Evolutionary conservation across 2,329 filamentous ascomycete species (phyloP).

Genomic region (Fonsecaea erecta): DNA sequence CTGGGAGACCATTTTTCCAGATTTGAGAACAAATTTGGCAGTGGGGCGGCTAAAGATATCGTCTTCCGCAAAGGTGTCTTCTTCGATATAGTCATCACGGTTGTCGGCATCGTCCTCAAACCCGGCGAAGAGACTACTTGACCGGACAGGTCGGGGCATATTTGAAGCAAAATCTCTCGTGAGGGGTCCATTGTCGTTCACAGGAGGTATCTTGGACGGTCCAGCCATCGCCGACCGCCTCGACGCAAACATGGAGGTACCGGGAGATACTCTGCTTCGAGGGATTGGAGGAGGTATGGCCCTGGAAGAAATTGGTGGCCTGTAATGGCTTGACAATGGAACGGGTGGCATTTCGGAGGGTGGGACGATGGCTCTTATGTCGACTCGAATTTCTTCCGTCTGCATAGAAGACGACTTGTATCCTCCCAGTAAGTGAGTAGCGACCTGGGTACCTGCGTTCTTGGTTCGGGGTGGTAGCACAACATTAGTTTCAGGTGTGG

Average conservation of each 20-base stretch:
- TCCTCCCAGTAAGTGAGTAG: slow-evolving; percentile 53
- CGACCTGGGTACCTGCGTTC: slow-evolving; percentile 81
- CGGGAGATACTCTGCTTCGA: slow-evolving; percentile 38
- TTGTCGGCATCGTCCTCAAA: slow-evolving; percentile 72
- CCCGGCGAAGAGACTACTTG: slow-evolving; percentile 84
- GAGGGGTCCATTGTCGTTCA: slow-evolving; percentile 76
- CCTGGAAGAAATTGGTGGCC: slow-evolving; percentile 42
- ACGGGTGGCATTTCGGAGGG: slow-evolving; percentile 81
- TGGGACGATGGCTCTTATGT: slow-evolving; percentile 74
- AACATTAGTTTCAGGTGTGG: slow-evolving; percentile 66
- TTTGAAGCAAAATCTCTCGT: slow-evolving; percentile 56
- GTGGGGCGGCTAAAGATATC: slow-evolving; percentile 52
- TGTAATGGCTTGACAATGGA: slow-evolving; percentile 62
- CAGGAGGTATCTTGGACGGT: slow-evolving; percentile 33
- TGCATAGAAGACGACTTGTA: slow-evolving; percentile 69
- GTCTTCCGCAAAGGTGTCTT: slow-evolving; percentile 46
- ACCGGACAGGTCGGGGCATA: slow-evolving; percentile 71
- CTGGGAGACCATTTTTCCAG: slow-evolving; percentile 50
- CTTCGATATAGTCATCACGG: slow-evolving; percentile 32
- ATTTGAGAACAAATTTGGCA: slow-evolving; percentile 49
- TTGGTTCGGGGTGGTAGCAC: slow-evolving; percentile 81
- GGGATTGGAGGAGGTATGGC: slow-evolving; percentile 30
- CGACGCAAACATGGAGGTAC: slow-evolving; percentile 43
- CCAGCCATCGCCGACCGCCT: slow-evolving; percentile 25
- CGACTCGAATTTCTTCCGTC: slow-evolving; percentile 88